Conservation (phyloP, 768 basidiomycete genomes). For the Naganishia onofrii region DNA sequence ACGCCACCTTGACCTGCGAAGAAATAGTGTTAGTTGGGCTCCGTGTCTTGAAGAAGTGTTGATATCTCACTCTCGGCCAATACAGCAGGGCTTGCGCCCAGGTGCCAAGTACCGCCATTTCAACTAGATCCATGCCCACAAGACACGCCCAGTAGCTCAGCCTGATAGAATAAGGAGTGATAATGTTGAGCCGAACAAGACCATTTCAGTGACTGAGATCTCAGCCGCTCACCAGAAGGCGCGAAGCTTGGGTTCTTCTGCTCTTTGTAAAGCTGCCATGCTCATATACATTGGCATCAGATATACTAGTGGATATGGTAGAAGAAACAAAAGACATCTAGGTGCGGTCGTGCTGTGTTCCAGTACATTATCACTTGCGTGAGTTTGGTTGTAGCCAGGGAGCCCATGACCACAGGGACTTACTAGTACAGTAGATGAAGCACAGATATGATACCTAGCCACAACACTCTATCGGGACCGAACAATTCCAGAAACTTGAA, state of each 20-base stretch:
- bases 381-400: too few relatives aligned
- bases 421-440: constrained; percentile 22
- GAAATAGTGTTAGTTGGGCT: too few relatives aligned
- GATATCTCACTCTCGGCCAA: constrained; percentile 17
- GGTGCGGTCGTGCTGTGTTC: constrained; percentile 20
- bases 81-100: constrained; percentile 13
- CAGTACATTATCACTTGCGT: too few relatives aligned
- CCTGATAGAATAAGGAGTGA: constrained; percentile 1
- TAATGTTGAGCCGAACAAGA: too few relatives aligned
- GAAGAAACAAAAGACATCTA: constrained; percentile 17
- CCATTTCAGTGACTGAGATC: too few relatives aligned
- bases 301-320: constrained; percentile 23
- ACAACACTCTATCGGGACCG: constrained; percentile 14
- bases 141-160: constrained; percentile 25
- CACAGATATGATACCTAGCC: constrained; percentile 7
- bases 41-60: neutral
- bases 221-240: constrained; percentile 26
- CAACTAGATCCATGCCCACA: constrained; percentile 10
- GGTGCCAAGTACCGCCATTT: constrained; percentile 13
- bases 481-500: constrained; percentile 24
- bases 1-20: constrained; percentile 15
- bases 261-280: constrained; percentile 20
- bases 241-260: constrained; percentile 13
- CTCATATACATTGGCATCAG: constrained; percentile 26
- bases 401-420: neutral